Evolutionary conservation across 192 early-diverging fungal species (phyloP).

Genomic region (Umbelopsis sp.): DNA sequence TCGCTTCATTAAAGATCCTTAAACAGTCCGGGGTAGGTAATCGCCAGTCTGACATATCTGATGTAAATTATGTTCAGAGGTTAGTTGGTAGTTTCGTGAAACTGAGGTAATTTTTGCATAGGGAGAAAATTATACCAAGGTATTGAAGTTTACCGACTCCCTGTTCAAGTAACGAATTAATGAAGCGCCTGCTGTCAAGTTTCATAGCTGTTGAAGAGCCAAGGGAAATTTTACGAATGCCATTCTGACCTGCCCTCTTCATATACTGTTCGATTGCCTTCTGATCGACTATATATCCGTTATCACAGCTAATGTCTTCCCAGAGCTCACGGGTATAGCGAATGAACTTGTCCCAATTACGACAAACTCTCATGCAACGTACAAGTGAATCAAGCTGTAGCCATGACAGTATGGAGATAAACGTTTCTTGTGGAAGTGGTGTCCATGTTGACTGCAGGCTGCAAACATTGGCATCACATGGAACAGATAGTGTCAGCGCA

Average conservation of each 20-base stretch:
- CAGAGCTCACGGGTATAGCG: background rate
- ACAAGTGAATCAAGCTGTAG: constrained; percentile 1
- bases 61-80: background rate
- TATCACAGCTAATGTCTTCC: background rate
- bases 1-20: background rate
- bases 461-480: background rate
- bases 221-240: background rate
- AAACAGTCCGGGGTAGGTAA: background rate
- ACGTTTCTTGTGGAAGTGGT: background rate
- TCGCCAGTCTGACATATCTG: background rate
- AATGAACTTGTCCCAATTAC: background rate
- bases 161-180: background rate
- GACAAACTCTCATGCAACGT: background rate
- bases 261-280: background rate
- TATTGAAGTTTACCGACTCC: background rate
- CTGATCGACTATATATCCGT: background rate
- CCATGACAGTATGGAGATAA: background rate
- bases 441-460: background rate
- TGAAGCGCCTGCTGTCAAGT: background rate
- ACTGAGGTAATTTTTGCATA: background rate
- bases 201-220: background rate
- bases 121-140: background rate
- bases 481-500: background rate
- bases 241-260: background rate
- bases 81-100: background rate